phyloP scores from a whole-genome alignment of 306 rosid species.

The Cucumis cinereus region DNA sequence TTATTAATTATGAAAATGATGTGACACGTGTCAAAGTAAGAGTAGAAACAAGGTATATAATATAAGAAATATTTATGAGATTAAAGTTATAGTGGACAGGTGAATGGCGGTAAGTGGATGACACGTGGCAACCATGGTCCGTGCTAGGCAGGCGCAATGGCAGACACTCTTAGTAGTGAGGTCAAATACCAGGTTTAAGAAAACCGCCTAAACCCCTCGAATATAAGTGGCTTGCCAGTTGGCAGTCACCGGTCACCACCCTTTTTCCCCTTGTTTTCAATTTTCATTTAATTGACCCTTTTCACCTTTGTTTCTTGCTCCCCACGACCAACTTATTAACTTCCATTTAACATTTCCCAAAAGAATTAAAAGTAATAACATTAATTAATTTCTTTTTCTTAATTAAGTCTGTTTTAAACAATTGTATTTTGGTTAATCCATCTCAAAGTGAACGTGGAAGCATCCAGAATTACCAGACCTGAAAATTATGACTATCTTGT shows the following conservation, averaged over 20 bases:
- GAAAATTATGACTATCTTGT: no score
- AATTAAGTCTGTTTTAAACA: not conserved
- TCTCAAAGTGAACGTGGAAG: not conserved
- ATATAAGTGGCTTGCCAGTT: not conserved
- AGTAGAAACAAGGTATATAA: no score
- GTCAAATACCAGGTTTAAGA: not conserved
- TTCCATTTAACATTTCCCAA: no score
- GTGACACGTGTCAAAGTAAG: no score
- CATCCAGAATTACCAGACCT: no score
- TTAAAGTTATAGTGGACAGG: not conserved
- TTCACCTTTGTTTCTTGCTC: not conserved
- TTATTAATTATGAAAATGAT: no score
- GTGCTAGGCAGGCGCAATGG: not conserved
- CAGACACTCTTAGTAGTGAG: not conserved
- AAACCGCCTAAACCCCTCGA: not conserved
- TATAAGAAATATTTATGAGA: no score
- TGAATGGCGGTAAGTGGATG: not conserved
- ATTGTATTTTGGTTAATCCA: not conserved
- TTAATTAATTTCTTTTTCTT: no score
- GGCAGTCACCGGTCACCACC: no score
- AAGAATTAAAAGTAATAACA: no score
- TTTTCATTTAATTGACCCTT: not conserved
- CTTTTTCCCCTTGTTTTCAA: not conserved
- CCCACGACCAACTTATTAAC: not conserved
- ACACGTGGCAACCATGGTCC: not conserved